Conservation (phyloP, 140 eudicot species). For the Ambrosia hybrid region DNA sequence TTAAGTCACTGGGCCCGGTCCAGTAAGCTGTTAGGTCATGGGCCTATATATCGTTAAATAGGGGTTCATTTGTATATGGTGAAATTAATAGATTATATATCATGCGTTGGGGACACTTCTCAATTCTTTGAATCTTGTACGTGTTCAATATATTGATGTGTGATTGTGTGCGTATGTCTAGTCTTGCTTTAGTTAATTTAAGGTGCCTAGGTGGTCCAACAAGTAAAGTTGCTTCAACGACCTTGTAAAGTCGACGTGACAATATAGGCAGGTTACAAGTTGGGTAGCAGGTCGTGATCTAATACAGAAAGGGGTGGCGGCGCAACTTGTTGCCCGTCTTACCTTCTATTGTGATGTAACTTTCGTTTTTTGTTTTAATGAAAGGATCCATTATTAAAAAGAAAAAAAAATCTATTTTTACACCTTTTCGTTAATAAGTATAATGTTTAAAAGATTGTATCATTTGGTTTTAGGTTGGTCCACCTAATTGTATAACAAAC, state of each 20-base stretch:
- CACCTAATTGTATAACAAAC: neutral
- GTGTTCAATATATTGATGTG: slow-evolving; percentile 8
- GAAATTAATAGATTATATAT: slow-evolving; percentile 13
- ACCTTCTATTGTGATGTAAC: too few relatives aligned
- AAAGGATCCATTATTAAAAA: too few relatives aligned
- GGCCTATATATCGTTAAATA: slow-evolving; percentile 5
- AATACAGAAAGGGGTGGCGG: neutral
- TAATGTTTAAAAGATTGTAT: too few relatives aligned
- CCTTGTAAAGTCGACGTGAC: neutral
- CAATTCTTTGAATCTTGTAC: slow-evolving; percentile 18
- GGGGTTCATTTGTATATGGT: slow-evolving; percentile 21
- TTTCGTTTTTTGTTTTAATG: too few relatives aligned
- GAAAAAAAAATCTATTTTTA: too few relatives aligned
- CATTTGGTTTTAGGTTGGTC: neutral
- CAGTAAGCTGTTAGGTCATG: slow-evolving; percentile 27
- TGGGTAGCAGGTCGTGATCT: neutral
- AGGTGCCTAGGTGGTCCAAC: slow-evolving; percentile 12
- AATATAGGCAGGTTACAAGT: neutral
- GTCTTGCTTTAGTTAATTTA: slow-evolving; percentile 3
- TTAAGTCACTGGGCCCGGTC: slow-evolving; percentile 13
- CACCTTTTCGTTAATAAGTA: neutral
- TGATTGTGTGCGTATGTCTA: neutral
- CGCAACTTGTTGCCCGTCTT: too few relatives aligned
- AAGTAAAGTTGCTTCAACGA: slow-evolving; percentile 10
- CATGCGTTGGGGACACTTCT: slow-evolving; percentile 9